Percentiles rank a stretch among this genome's conserved stretches.
phyloP scores from a whole-genome alignment of 345 rosid species.

The Euphorbia peplus region DNA sequence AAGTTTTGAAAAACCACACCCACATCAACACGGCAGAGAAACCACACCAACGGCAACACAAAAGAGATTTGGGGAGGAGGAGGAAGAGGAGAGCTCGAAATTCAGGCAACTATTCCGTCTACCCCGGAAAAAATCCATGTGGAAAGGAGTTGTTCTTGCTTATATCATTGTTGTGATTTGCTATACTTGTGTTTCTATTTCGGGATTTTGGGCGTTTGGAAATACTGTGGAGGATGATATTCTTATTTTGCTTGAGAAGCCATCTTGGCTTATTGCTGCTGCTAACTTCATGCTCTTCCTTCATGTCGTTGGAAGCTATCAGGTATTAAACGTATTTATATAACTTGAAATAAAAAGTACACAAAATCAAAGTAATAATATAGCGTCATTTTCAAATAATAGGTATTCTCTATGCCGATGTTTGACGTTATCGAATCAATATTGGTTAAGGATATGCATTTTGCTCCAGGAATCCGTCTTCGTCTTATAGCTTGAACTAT shows the following conservation, averaged over 20 bases:
- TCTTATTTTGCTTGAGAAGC: constrained; percentile 45
- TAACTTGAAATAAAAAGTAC: too few relatives aligned
- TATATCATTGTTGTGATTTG: constrained; percentile 42
- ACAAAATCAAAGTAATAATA: too few relatives aligned
- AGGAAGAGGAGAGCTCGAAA: too few relatives aligned
- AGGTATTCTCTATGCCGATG: constrained; percentile 53
- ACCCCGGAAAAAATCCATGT: constrained; percentile 55
- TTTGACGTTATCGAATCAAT: constrained; percentile 47
- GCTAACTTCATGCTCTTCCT: constrained; percentile 49
- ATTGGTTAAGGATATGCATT: constrained; percentile 30
- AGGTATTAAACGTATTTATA: too few relatives aligned
- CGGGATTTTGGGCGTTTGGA: constrained; percentile 56
- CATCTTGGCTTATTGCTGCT: constrained; percentile 40
- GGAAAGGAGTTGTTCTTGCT: constrained; percentile 51
- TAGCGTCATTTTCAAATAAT: neutral
- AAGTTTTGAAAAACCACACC: too few relatives aligned
- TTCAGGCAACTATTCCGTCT: constrained; percentile 63
- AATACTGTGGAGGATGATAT: constrained; percentile 43
- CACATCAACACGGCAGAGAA: too few relatives aligned
- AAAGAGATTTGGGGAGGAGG: too few relatives aligned
- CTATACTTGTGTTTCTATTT: constrained; percentile 38
- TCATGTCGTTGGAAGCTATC: constrained; percentile 58
- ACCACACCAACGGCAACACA: too few relatives aligned
- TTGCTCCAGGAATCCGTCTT: constrained; percentile 31
- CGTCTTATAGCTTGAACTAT: constrained; percentile 37